Evolutionary conservation across 495 filamentous ascomycete species (phyloP), one percentile per base, ranked within the genome.

Genomic region (Neurospora discreta): DNA sequence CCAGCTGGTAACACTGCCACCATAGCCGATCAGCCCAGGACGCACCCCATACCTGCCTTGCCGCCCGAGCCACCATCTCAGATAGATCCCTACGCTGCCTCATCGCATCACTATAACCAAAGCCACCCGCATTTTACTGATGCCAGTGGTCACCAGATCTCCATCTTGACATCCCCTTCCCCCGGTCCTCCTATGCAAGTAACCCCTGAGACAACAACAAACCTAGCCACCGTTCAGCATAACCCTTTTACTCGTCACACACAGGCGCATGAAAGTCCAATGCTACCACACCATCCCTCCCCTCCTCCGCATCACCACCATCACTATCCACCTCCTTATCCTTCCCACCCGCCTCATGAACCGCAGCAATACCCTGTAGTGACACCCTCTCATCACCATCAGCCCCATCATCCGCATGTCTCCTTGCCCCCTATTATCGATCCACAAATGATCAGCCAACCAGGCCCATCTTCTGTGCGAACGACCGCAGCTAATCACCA

Each of bases 381-480:
- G 3, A 0, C 23, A 58, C 0, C 52, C 2, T 60, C 52, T 0
- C 52, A 60, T 18, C 67, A 60, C 23, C 68, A 71, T 13, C 78
- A 80, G 60, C 74, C 75, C 2, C 69, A 74, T 58, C 77, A 82
- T 39, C 75, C 75, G 16, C 78, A 72, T 18, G 74, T 74, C 5
- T 68, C 71, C 33, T 75, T 76, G 5, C 72, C 74, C 13, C 69
- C 74, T 2, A 68, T 76, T 15, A 84, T 86, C 75, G 82, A 86
- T 71, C 84, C 84, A n/a, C 83, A 84, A 72, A 84, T 86, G 71
- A 86, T 86, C 71, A 82, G 76, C 16, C 83, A 84, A 43, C 73
- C 78, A 30, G 74, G 74, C 11, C 69, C 74, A 36, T 73, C 75
- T 33, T 65, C 73, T 40, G 13, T 23, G 36, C 69, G 36, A 75